These are phyloP conservation scores for Rhodotorula sp. DNA, from an alignment of 1,284 basidiomycete species.

Conservation along the genomic window DNA sequence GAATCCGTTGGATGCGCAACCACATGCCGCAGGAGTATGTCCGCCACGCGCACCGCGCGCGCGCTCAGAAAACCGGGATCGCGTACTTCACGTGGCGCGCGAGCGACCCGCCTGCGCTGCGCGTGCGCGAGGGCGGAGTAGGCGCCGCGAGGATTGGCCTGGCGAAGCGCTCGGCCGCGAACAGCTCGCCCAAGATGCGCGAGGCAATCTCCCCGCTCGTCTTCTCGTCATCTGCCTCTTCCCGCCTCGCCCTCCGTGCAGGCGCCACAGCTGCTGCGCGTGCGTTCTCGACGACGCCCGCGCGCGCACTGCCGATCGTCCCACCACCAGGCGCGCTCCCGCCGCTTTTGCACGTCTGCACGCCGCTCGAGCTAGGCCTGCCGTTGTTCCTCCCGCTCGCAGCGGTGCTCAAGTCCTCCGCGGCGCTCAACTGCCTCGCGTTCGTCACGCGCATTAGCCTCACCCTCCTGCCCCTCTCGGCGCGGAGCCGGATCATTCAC, in stretches of 20 bases:
- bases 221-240: neutral
- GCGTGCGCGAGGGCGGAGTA: neutral
- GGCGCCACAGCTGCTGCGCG: neutral
- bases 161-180: too few relatives aligned
- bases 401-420: constrained; percentile 35
- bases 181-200: too few relatives aligned
- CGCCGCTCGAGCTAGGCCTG: constrained; percentile 10
- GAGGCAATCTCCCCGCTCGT: neutral
- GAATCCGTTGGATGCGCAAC: neutral
- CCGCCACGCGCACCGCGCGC: neutral
- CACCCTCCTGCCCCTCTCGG: constrained; percentile 38
- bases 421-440: constrained; percentile 31
- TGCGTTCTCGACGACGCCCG: constrained; percentile 8
- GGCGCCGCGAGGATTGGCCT: neutral
- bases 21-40: neutral
- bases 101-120: neutral
- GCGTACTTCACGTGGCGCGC: neutral
- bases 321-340: neutral
- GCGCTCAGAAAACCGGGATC: neutral
- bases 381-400: constrained; percentile 33
- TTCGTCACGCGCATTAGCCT: constrained; percentile 32
- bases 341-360: neutral
- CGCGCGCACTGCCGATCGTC: neutral
- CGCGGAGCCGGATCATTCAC: constrained; percentile 30
- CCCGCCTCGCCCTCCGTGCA: neutral